Evolutionary conservation across 164 flowering plant species (phyloP), one percentile per base, ranked within the genome.

Genomic region (Magnolia officinalis): DNA sequence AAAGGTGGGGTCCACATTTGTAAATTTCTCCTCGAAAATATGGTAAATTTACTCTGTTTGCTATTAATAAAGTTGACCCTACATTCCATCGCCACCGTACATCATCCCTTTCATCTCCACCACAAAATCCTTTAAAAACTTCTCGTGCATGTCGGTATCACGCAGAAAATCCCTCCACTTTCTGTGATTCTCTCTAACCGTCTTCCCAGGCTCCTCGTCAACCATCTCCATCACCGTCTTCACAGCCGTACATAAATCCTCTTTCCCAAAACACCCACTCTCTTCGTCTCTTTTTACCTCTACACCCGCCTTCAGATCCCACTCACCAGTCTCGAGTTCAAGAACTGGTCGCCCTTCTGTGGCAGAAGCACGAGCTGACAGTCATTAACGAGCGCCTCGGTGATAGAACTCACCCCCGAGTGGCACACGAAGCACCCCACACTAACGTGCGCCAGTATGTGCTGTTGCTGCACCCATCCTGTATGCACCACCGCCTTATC

Each of bases 301-400:
- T 67, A 73, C 80, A 50, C 76, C 80, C 6, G 24, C 73, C 72
- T 68, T 73, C 72, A 78, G 14, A 14, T 73, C 80, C 2, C 58
- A n/a, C 67, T 37, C 49, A 78, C 8, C 55, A 73, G 63, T 73
- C 55, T 78, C 10, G 80, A 13, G 31, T 78, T 78, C 59, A 78
- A 18, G 61, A 73, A 78, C 68, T 78, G 80, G 13, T 78, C 80
- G 18, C 72, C 72, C 55, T 31, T 75, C 19, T 19, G 29, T 2
- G 77, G 77, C 29, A 75, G n/a, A 31, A 73, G 10, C 73, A 78
- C 76, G 16, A 78, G 45, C 67, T 73, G 76, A 49, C 80, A 73
- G 9, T 67, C 76, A n/a, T 21, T 67, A 37, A 68, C 76, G 63
- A 78, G 13, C 29, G 61, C 80, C 68, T 78, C 80, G 26, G 71